Conservation (phyloP, 805 yeast genomes). For the Brettanomyces naardenensis region DNA sequence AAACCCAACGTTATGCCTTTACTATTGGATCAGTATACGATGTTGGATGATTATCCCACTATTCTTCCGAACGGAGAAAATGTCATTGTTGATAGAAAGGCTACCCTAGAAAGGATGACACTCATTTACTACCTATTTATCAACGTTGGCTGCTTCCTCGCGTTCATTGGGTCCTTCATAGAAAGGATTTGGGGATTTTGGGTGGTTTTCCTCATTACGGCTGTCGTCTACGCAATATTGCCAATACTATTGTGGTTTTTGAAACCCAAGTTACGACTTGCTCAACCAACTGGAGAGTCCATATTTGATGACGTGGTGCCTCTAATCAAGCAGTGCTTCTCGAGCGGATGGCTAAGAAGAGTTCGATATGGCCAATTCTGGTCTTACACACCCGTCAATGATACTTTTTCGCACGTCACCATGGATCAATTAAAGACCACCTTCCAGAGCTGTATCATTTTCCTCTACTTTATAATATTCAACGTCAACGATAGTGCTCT, state of each 20-base stretch:
- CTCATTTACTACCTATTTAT: slow-evolving; percentile 45
- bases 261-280: slow-evolving; percentile 27
- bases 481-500: slow-evolving; percentile 38
- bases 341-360: slow-evolving; percentile 34
- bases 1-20: slow-evolving; percentile 45
- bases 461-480: slow-evolving; percentile 32
- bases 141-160: slow-evolving; percentile 44
- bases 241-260: slow-evolving; percentile 35
- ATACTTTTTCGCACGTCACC: slow-evolving; percentile 13
- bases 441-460: slow-evolving; percentile 35
- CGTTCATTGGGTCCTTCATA: slow-evolving; percentile 38
- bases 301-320: slow-evolving; percentile 34
- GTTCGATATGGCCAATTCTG: slow-evolving; percentile 31
- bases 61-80: slow-evolving; percentile 46
- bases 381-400: slow-evolving; percentile 21
- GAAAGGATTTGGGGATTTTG: slow-evolving; percentile 44
- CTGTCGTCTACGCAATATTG: slow-evolving; percentile 40
- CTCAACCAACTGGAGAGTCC: slow-evolving; percentile 33
- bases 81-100: slow-evolving; percentile 46
- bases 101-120: slow-evolving; percentile 31
- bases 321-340: slow-evolving; percentile 28
- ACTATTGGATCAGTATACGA: slow-evolving; percentile 53
- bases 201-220: slow-evolving; percentile 44
- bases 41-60: slow-evolving; percentile 43
- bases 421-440: slow-evolving; percentile 36